Evolutionary conservation across 2,329 filamentous ascomycete species (phyloP).

Genomic region (Neonectria ditissima): DNA sequence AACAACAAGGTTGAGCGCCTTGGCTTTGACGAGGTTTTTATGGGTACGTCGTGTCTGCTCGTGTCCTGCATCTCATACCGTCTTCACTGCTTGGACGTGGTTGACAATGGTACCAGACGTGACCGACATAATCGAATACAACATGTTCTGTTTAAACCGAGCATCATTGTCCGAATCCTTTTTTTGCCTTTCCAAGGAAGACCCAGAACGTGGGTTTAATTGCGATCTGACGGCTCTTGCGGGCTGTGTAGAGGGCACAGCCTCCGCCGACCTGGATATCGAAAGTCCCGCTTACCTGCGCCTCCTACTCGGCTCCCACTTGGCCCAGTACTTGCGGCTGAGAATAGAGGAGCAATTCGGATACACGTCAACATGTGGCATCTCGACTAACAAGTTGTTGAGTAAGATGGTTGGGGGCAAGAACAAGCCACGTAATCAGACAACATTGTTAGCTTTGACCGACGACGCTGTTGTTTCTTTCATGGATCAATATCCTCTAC

Average conservation of each 20-base stretch:
- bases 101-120: constrained; percentile 66
- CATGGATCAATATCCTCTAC: constrained; percentile 79
- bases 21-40: constrained; percentile 87
- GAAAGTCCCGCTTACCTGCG: constrained; percentile 64
- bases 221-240: constrained; percentile 79
- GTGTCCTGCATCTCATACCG: background rate
- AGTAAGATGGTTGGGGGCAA: constrained; percentile 86
- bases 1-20: constrained; percentile 81
- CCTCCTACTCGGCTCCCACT: constrained; percentile 82
- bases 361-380: constrained; percentile 88
- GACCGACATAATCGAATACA: constrained; percentile 88
- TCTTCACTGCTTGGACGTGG: background rate
- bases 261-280: constrained; percentile 39
- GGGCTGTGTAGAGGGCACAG: constrained; percentile 65
- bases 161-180: constrained; percentile 76
- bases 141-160: constrained; percentile 76
- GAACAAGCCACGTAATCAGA: constrained; percentile 90
- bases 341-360: constrained; percentile 81
- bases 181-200: constrained; percentile 78
- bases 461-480: constrained; percentile 71
- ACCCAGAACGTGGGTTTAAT: constrained; percentile 83
- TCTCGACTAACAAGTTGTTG: constrained; percentile 88
- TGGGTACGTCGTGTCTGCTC: constrained; percentile 52
- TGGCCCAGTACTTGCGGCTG: constrained; percentile 79
- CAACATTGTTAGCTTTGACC: constrained; percentile 79